A percentile compares a stretch with the other conserved stretches of the same genome.
Evolutionary conservation across 2,329 filamentous ascomycete genomes (phyloP).

Genomic region (Nigrospora oryzae): DNA sequence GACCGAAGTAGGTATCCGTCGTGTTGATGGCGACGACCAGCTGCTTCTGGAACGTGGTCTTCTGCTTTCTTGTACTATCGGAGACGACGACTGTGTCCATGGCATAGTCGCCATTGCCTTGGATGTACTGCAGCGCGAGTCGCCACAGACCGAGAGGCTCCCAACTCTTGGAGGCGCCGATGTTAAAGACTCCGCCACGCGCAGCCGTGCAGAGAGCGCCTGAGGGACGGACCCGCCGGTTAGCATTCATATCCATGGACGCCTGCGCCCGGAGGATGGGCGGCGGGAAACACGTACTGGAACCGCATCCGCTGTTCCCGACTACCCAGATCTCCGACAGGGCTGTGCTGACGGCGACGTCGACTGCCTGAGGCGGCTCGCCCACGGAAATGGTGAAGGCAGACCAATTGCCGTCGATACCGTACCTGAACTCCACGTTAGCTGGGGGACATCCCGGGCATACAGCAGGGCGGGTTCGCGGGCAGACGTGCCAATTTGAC

Average conservation of each 20-base stretch:
- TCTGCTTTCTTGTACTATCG: slow-evolving; percentile 26
- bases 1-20: slow-evolving; percentile 46
- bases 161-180: slow-evolving; percentile 48
- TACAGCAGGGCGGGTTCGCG: slow-evolving; percentile 1
- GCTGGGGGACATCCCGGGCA: slow-evolving; percentile 5
- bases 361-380: slow-evolving; percentile 39
- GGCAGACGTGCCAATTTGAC: slow-evolving; percentile 17
- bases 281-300: slow-evolving; percentile 27
- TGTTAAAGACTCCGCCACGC: slow-evolving; percentile 52
- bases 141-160: slow-evolving; percentile 49
- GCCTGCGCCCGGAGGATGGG: background rate
- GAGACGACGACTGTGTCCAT: slow-evolving; percentile 37
- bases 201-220: slow-evolving; percentile 43
- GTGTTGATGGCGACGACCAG: slow-evolving; percentile 44
- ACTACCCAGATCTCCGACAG: slow-evolving; percentile 66
- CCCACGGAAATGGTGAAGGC: slow-evolving; percentile 49
- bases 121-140: slow-evolving; percentile 51
- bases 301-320: slow-evolving; percentile 45
- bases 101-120: slow-evolving; percentile 58
- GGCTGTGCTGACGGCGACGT: slow-evolving; percentile 56
- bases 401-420: slow-evolving; percentile 61
- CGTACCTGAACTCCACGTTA: slow-evolving; percentile 18
- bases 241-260: background rate
- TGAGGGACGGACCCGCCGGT: slow-evolving; percentile 3
- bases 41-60: slow-evolving; percentile 33